Evolutionary conservation across 1,284 basidiomycete genomes (phyloP).

Genomic region (Malassezia furfur): DNA sequence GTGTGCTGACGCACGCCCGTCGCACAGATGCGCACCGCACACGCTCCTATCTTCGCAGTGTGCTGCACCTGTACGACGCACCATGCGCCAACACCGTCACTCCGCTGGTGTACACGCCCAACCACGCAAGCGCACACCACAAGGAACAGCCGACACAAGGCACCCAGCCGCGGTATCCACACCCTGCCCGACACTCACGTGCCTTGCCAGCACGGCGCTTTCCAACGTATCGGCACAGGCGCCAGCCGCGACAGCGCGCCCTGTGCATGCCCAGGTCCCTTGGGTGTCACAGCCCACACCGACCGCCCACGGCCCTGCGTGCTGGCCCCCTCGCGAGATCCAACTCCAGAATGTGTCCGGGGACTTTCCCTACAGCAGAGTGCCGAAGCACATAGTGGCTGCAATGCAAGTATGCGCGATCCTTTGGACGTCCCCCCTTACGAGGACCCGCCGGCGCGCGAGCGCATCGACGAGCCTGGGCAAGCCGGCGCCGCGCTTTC

Average conservation of each 20-base stretch:
- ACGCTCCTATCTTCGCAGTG: conserved; percentile 18
- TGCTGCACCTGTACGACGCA: not conserved
- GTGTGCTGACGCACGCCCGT: not conserved
- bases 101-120: not conserved
- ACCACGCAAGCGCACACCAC: not conserved
- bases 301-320: not conserved
- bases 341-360: conserved; percentile 12
- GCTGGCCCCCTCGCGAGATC: conserved; percentile 2
- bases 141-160: too few relatives aligned
- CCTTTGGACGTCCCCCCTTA: conserved; percentile 18
- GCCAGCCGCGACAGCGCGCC: too few relatives aligned
- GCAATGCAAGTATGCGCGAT: conserved; percentile 15
- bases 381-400: conserved; percentile 3
- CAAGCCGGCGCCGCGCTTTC: not conserved
- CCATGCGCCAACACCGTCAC: not conserved
- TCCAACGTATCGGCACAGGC: not conserved
- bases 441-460: not conserved
- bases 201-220: not conserved
- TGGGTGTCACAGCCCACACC: not conserved
- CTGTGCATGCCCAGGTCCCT: too few relatives aligned
- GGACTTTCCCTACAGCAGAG: conserved; percentile 22
- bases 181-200: too few relatives aligned
- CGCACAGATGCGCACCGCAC: not conserved
- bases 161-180: too few relatives aligned
- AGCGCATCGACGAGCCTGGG: not conserved